Percentiles rank a stretch among this genome's conserved stretches.
Conservation (phyloP, 768 basidiomycete species). For the Amanita muscaria region DNA sequence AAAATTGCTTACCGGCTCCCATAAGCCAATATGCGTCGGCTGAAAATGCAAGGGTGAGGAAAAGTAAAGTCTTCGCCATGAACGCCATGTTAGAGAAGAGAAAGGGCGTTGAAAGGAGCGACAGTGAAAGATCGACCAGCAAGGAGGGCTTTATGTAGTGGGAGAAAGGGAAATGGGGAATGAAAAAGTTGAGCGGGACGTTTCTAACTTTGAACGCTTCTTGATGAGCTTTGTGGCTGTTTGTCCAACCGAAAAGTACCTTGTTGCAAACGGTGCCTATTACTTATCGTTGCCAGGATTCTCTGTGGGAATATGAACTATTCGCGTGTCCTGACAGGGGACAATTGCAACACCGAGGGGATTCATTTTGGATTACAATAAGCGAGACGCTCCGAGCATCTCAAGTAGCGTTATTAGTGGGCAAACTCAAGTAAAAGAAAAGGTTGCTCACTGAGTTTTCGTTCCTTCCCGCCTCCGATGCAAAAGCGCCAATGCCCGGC, state of each 20-base stretch:
- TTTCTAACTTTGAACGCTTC: not conserved
- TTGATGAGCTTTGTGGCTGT: constrained; percentile 3
- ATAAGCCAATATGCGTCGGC: constrained; percentile 39
- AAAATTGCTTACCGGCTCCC: constrained; percentile 27
- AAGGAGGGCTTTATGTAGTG: not conserved
- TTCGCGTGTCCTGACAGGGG: no score
- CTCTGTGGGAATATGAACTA: no score
- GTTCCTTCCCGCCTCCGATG: no score
- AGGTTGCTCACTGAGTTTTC: no score
- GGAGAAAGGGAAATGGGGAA: not conserved
- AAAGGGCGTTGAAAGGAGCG: constrained; percentile 4
- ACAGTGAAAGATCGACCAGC: not conserved
- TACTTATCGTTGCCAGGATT: not conserved
- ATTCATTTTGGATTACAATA: no score
- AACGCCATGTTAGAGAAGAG: constrained; percentile 4
- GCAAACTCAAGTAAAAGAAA: no score
- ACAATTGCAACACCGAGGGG: no score
- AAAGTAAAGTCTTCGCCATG: constrained; percentile 22
- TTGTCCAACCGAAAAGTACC: not conserved
- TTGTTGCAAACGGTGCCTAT: not conserved
- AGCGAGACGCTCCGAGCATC: no score
- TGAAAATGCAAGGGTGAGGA: constrained; percentile 23
- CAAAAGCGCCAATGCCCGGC: no score
- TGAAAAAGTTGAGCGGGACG: not conserved
- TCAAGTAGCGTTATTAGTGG: no score